These are phyloP conservation scores for Prunus davidiana DNA, from an alignment of 306 rosid genomes.

Conservation along the genomic window DNA sequence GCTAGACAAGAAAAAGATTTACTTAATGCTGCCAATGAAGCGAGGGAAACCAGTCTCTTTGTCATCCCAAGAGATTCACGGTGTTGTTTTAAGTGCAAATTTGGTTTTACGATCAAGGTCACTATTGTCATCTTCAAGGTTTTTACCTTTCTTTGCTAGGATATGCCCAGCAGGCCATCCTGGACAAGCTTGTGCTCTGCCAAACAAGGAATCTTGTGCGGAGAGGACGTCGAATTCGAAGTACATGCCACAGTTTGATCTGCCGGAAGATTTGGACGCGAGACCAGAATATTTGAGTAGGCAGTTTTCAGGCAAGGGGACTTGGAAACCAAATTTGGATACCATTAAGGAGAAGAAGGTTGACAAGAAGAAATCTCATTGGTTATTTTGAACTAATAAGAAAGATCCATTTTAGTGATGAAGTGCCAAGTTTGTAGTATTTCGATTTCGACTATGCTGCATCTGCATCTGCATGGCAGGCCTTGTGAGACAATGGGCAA, in stretches of 20 bases:
- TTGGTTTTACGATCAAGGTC: constrained; percentile 39
- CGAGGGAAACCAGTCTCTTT: constrained; percentile 59
- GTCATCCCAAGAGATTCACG: constrained; percentile 49
- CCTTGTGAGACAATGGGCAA: too few species aligned
- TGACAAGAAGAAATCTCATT: constrained; percentile 41
- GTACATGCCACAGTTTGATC: constrained; percentile 27
- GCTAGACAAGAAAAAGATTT: constrained; percentile 50
- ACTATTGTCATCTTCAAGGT: constrained; percentile 29
- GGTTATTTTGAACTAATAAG: constrained; percentile 28
- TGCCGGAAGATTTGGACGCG: constrained; percentile 40
- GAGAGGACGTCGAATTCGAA: constrained; percentile 19
- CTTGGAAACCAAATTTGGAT: constrained; percentile 86
- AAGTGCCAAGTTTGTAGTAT: too few species aligned
- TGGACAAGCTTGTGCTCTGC: constrained; percentile 8
- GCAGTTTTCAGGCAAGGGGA: constrained; percentile 67
- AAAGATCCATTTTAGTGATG: too few species aligned
- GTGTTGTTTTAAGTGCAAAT: constrained; percentile 29
- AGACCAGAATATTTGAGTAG: constrained; percentile 65
- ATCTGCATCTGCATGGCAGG: too few species aligned
- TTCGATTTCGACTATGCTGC: too few species aligned
- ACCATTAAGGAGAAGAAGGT: constrained; percentile 70
- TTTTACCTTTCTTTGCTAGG: constrained; percentile 55
- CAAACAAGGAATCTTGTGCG: constrained; percentile 13
- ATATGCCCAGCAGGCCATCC: constrained; percentile 28
- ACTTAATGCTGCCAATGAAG: constrained; percentile 70